Base-by-base conservation (phyloP, 1,284 basidiomycete species). In the Cutaneotrichosporon spelunceum region DNA sequence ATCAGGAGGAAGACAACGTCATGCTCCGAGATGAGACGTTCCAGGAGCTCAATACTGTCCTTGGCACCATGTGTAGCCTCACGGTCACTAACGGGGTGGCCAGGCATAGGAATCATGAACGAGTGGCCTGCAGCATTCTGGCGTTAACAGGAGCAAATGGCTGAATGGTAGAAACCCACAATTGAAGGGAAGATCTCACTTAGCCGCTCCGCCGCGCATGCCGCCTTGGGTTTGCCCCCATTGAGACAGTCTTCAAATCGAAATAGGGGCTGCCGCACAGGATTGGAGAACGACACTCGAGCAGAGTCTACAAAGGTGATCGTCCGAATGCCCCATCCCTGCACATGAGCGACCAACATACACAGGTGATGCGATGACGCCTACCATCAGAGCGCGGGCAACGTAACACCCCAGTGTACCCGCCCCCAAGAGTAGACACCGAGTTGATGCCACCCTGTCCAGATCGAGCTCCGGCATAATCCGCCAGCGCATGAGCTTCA, bases 331-430 rank as follows among this genome's bases (percentile, higher is more conserved):
- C 95, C 95, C 95, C 95, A 99, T 1, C 88, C 93, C 91, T 94
- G 66, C 27, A 1, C 30, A 27, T 50, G 30, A 50, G 48, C 4
- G 3, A 57, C 53, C 34, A 27, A 3, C 16, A 16, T 16, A 16
- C 21, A 14, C 8, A 1, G 13, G 30, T 33, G 30, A 1, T 33
- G 10, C 42, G 11, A 13, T 19, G 48, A 24, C 21, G 74, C 82
- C 34, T 53, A 93, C 92, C 87, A 97, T 90, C 14, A 98, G 81
- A 2, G 87, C 87, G 21, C 93, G 82, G 0, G 94, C 87, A 19
- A 98, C 94, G 72, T 98, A 98, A 77, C 96, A 99, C 0, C 96
- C 96, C 14, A 99, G 82, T 0, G 96, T 99, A 0, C 96, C 95
- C 0, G 95, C 93, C 4, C 95, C 96, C 0, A 99, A 85, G 1